phyloP scores from a whole-genome alignment of 2,329 filamentous ascomycete species.

The Diaporthe amygdali region DNA sequence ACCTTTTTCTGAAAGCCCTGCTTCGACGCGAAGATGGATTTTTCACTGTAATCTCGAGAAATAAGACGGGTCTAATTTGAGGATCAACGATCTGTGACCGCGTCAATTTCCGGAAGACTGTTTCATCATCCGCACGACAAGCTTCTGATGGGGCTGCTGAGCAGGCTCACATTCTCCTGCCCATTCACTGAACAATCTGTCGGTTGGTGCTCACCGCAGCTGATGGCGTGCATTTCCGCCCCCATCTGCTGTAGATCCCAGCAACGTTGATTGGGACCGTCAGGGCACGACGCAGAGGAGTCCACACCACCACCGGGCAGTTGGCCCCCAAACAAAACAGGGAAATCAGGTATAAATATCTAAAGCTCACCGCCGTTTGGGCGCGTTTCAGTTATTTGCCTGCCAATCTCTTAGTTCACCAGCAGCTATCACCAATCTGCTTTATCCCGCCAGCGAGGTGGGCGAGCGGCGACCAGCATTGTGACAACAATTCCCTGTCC shows the following conservation, averaged over 20 bases:
- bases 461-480: background rate
- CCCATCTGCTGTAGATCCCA: background rate
- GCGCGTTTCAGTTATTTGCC: too few relatives aligned
- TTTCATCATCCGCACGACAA: background rate
- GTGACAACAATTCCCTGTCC: background rate
- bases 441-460: background rate
- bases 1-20: background rate
- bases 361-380: background rate
- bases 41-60: background rate
- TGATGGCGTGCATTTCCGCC: background rate
- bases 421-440: background rate
- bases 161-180: background rate
- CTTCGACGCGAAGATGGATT: background rate
- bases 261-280: background rate
- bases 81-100: background rate
- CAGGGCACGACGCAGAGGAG: background rate
- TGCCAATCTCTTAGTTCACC: background rate
- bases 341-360: background rate
- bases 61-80: background rate
- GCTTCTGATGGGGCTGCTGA: background rate
- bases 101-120: background rate
- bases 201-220: background rate
- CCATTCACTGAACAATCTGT: background rate
- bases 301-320: background rate
- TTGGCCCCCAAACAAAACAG: background rate